Evolutionary conservation across 805 yeast species (phyloP).

Genomic region (Myxozyma vanderwaltii): DNA sequence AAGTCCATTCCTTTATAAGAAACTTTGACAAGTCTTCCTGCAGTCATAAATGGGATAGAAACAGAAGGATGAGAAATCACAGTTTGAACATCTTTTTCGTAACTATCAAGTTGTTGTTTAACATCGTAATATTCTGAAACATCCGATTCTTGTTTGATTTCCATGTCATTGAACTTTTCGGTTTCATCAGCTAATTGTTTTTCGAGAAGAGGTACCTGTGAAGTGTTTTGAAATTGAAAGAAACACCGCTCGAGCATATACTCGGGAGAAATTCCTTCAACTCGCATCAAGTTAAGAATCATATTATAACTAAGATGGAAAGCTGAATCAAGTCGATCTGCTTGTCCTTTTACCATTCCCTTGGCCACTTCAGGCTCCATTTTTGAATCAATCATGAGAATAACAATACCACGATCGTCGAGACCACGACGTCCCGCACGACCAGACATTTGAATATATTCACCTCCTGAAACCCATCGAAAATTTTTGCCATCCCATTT

Average conservation of each 20-base stretch:
- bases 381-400: conserved; percentile 98
- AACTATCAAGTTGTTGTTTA: conserved; percentile 67
- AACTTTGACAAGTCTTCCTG: conserved; percentile 71
- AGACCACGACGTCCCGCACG: conserved; percentile 99
- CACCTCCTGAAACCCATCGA: conserved; percentile 99
- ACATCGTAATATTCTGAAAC: conserved; percentile 83
- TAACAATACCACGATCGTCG: conserved; percentile 98
- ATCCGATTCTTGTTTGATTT: conserved; percentile 70
- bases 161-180: conserved; percentile 51
- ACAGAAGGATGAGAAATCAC: conserved; percentile 91
- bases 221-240: conserved; percentile 90
- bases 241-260: conserved; percentile 94
- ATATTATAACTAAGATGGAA: conserved; percentile 96
- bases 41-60: conserved; percentile 77
- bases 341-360: conserved; percentile 99
- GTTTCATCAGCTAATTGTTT: conserved; percentile 59
- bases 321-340: conserved; percentile 95
- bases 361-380: conserved; percentile 99
- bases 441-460: conserved; percentile 99
- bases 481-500: conserved; percentile 98
- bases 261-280: conserved; percentile 97
- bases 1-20: conserved; percentile 54
- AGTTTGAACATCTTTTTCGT: conserved; percentile 73
- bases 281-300: conserved; percentile 94
- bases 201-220: conserved; percentile 85